Evolutionary conservation across 2,329 filamentous ascomycete species (phyloP), one percentile per base, ranked within the genome.

Genomic region (Immersiporthe knoxdaviesiana): DNA sequence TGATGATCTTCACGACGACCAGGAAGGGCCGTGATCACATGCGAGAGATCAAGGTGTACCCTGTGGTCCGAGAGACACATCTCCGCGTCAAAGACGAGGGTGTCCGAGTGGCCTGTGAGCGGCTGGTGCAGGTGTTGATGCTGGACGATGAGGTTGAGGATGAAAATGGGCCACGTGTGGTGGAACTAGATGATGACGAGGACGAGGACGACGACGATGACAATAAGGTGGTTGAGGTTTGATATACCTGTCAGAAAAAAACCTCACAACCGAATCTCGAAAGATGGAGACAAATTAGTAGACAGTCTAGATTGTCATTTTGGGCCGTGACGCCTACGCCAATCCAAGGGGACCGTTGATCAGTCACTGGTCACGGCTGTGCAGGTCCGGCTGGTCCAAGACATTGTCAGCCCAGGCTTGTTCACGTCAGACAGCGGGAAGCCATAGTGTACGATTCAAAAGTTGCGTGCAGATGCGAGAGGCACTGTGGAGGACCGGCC

Each of bases 101-200:
- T 21, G 92, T 98, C 2, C 85, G 87, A 73, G 94, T 97, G 74
- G 92, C 90, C 0, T 97, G 92, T 75, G 96, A 98, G 78, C 86
- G 96, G 68, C 77, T 98, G 65, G 96, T 99, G 61, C 93, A 99
- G 77, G 89, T 97, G 8, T 78, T 97, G 71, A 93, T 94, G 89
- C 85, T 92, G 68, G 92, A 94, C 59, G 94, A 82, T 64, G 79
- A 76, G 67, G 80, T 81, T 62, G 78, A 78, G 27, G 76, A 82
- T 63, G 78, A 82, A 69, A 83, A 85, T 68, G 77, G 78, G 73
- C 73, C 81, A 70, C 74, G 78, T 71, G 78, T 83, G 52, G 84
- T 85, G n/a, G 83, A 80, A 2, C 12, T 65, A 16, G 65, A 66
- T 47, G 85, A 87, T 50, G 82, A 84, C 39, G 85, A 87, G 4